Evolutionary conservation across 768 basidiomycete genomes (phyloP).

Genomic region (Tylopilus plumbeoviolaceoides): DNA sequence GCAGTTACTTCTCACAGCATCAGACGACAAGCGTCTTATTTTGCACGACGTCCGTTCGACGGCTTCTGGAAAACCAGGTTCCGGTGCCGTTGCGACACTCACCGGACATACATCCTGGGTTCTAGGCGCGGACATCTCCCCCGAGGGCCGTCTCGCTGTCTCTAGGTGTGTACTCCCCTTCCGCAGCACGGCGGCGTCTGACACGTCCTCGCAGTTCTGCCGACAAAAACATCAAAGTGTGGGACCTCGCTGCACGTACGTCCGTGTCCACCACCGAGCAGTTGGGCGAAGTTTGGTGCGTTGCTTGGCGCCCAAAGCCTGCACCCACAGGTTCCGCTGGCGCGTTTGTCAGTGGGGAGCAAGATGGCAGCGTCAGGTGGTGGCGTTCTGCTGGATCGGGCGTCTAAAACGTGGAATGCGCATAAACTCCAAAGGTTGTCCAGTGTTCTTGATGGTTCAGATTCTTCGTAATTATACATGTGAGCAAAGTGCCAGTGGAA

Average conservation of each 20-base stretch:
- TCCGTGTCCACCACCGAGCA: slow-evolving; percentile 78
- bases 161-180: slow-evolving; percentile 59
- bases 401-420: slow-evolving; percentile 1
- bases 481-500: no score
- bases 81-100: slow-evolving; percentile 79
- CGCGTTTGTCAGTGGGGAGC: slow-evolving; percentile 67
- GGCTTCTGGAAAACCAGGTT: slow-evolving; percentile 52
- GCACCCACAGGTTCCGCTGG: slow-evolving; percentile 52
- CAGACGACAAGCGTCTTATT: slow-evolving; percentile 89
- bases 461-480: neutral
- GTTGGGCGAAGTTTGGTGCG: slow-evolving; percentile 78
- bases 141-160: slow-evolving; percentile 72
- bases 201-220: slow-evolving; percentile 52
- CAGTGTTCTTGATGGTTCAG: neutral
- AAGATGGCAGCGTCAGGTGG: slow-evolving; percentile 73
- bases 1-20: slow-evolving; percentile 85
- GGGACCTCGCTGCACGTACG: slow-evolving; percentile 74
- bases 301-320: slow-evolving; percentile 71
- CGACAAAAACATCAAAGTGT: slow-evolving; percentile 82
- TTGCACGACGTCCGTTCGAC: slow-evolving; percentile 85
- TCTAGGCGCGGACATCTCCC: slow-evolving; percentile 75
- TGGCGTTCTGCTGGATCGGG: slow-evolving; percentile 67
- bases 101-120: slow-evolving; percentile 92
- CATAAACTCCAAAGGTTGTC: neutral
- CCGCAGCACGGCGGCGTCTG: neutral